These are phyloP conservation scores for Mycena venus DNA, from an alignment of 768 basidiomycete species.

Conservation along the genomic window DNA sequence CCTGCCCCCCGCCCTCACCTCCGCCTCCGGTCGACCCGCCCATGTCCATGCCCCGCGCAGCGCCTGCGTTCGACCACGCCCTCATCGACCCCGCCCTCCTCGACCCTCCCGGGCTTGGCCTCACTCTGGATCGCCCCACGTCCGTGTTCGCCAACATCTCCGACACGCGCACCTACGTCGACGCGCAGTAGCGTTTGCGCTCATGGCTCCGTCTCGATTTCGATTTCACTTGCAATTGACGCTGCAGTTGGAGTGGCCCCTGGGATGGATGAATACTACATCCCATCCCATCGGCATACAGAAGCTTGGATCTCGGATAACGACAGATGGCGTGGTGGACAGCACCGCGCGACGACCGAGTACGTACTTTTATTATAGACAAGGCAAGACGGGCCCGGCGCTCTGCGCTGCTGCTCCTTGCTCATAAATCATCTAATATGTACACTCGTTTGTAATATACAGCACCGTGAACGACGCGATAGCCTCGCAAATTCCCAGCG, in stretches of 20 bases:
- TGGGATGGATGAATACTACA: too few species aligned
- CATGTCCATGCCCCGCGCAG: not conserved
- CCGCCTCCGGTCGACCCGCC: not conserved
- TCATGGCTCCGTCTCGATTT: not conserved
- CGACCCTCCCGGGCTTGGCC: not conserved
- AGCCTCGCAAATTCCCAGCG: too few species aligned
- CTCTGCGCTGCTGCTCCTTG: too few species aligned
- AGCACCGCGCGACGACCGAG: not conserved
- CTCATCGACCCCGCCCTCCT: not conserved
- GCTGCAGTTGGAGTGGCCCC: too few species aligned
- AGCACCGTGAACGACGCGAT: not conserved
- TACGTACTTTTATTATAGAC: too few species aligned
- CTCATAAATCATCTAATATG: too few species aligned
- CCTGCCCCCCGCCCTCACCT: not conserved
- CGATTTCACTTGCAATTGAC: not conserved
- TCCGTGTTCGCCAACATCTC: constrained; percentile 22
- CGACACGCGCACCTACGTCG: constrained; percentile 20
- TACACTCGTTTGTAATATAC: not conserved
- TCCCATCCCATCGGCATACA: not conserved
- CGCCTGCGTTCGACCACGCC: not conserved
- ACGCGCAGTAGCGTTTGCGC: not conserved
- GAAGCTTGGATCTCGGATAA: not conserved
- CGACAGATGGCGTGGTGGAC: not conserved
- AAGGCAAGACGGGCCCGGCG: too few species aligned
- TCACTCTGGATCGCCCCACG: not conserved